phyloP scores from a whole-genome alignment of 1,139 yeast genomes.

The Yamadazyma dushanensis region DNA sequence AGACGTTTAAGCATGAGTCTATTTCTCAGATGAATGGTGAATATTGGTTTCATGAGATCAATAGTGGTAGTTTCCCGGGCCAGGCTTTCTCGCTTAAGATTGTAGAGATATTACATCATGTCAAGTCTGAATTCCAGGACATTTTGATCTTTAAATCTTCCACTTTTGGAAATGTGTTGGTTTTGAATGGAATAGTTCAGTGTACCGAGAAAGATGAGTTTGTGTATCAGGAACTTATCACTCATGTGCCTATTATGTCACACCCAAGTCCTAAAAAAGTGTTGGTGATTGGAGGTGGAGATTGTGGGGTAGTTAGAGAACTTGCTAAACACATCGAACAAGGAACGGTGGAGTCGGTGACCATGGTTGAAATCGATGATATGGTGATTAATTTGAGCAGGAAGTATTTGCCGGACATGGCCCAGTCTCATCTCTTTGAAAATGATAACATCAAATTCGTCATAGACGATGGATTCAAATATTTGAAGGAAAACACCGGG shows the following conservation, averaged over 20 bases:
- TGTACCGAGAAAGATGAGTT: constrained; percentile 89
- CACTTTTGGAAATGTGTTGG: constrained; percentile 80
- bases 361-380: constrained; percentile 89
- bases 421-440: constrained; percentile 51
- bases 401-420: constrained; percentile 78
- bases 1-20: constrained; percentile 27
- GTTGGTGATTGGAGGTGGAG: constrained; percentile 91
- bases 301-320: constrained; percentile 89
- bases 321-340: constrained; percentile 65
- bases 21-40: constrained; percentile 25
- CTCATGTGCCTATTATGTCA: constrained; percentile 75
- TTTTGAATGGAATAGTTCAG: constrained; percentile 83
- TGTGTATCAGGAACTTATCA: constrained; percentile 86
- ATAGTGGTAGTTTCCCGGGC: constrained; percentile 41
- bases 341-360: constrained; percentile 62
- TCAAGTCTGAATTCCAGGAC: constrained; percentile 40
- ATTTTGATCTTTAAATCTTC: constrained; percentile 72
- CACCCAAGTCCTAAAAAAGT: constrained; percentile 75
- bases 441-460: constrained; percentile 71
- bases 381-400: constrained; percentile 76
- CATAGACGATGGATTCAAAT: constrained; percentile 89
- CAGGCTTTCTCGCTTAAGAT: constrained; percentile 44
- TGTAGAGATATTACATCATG: constrained; percentile 34
- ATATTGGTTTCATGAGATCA: constrained; percentile 45
- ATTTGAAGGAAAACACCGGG: constrained; percentile 41